Base-by-base conservation (phyloP, 2,329 filamentous ascomycete genomes). In the Xylariomycetidae sp. region DNA sequence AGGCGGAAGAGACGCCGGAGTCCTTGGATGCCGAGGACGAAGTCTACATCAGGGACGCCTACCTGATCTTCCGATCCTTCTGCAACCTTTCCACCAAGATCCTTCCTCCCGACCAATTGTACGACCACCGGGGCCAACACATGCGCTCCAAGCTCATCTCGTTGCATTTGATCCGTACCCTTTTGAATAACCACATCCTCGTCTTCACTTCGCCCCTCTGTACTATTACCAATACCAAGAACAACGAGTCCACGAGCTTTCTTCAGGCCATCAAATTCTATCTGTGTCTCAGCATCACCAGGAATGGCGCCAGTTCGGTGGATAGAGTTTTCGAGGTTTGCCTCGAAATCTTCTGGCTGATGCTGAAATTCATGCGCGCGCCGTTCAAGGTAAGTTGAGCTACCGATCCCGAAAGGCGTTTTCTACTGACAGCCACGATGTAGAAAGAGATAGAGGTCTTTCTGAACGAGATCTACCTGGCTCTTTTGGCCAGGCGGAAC, bases 81-180 rank as follows among this genome's bases (percentile, higher is more conserved):
- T 98, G 93, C 70, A 95, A 95, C 61, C 69, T 98, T 28, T 95
- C 90, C 38, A 95, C 90, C 42, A 98, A 98, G 58, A 68, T 88
- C 25, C 69, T 98, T 17, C 79, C 85, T 7, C 79, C 88, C 3
- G 92, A 98, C 42, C 89, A 96, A 58, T 79, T 95, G 14, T 88
- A 90, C 52, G 92, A 98, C 53, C 66, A 95, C 32, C 88, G 87
- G 35, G 90, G 89, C 13, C 89, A 95, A 54, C 86, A 90, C 23
- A 98, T 98, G 90, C 82, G 92, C 40, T 95, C 90, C 3, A 98
- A 98, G 61, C 72, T 98, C 32, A 77, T 98, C 42, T 95, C 92
- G 12, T 74, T 98, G 36, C 89, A 98, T 58, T 81, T 96, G 40
- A 92, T 98, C 44, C 89, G 95, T 55, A 94, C 87, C 25, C 79